A percentile compares a stretch with the other conserved stretches of the same genome.
Evolutionary conservation across 2,329 filamentous ascomycete species (phyloP).

Genomic region (Geoglossum cookeanum): DNA sequence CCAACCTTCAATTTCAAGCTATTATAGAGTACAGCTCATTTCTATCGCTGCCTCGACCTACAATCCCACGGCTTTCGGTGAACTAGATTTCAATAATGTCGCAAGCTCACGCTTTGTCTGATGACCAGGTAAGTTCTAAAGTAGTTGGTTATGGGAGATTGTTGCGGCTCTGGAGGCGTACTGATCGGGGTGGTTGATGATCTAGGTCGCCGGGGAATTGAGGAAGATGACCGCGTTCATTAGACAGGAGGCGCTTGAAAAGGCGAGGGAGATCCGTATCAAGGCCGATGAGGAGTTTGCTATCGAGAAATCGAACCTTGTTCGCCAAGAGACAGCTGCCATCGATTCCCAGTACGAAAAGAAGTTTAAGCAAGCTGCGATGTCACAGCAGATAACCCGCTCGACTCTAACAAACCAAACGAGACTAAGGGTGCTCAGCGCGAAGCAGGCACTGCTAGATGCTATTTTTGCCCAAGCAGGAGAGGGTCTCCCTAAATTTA

Average conservation of each 20-base stretch:
- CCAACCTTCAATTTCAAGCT: background rate
- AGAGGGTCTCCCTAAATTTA: slow-evolving; percentile 46
- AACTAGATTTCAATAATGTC: slow-evolving; percentile 1
- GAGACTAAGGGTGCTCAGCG: slow-evolving; percentile 67
- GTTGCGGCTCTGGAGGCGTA: background rate
- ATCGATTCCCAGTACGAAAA: slow-evolving; percentile 92
- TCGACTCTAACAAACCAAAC: slow-evolving; percentile 95
- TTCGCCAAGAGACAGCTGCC: slow-evolving; percentile 79
- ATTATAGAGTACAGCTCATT: background rate
- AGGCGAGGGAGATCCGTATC: slow-evolving; percentile 90
- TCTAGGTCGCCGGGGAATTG: slow-evolving; percentile 86
- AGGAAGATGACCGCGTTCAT: slow-evolving; percentile 99
- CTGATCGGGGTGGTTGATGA: background rate
- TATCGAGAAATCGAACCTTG: slow-evolving; percentile 97
- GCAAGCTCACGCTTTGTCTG: slow-evolving; percentile 5
- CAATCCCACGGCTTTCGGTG: background rate
- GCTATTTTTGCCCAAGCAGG: slow-evolving; percentile 67
- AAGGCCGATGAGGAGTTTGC: slow-evolving; percentile 98
- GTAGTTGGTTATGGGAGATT: background rate
- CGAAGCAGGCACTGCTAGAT: slow-evolving; percentile 81
- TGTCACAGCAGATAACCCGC: slow-evolving; percentile 96
- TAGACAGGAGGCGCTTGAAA: slow-evolving; percentile 93
- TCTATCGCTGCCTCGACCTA: background rate
- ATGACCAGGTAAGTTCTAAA: slow-evolving; percentile 5
- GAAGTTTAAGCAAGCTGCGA: slow-evolving; percentile 96